A percentile compares a stretch with the other conserved stretches of the same genome.
Conservation (phyloP, 2,329 filamentous ascomycete species). For the Aureobasidium sp. region DNA sequence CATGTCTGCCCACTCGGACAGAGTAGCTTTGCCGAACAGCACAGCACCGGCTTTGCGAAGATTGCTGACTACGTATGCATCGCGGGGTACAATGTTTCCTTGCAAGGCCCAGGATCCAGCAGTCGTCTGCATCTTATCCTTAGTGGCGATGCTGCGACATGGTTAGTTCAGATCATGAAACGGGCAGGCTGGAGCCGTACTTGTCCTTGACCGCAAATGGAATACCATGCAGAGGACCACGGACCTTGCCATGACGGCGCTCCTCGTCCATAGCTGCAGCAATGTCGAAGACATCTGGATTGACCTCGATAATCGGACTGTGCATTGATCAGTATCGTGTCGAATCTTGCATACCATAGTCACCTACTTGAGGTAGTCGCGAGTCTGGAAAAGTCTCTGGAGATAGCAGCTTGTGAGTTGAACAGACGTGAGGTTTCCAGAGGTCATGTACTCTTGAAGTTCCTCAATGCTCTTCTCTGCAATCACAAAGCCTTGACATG, state of each 20-base stretch:
- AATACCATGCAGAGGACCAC: slow-evolving; percentile 65
- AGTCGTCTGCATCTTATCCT: slow-evolving; percentile 65
- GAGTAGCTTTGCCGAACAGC: slow-evolving; percentile 59
- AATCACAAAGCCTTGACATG: slow-evolving; percentile 51
- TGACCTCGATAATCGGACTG: slow-evolving; percentile 51
- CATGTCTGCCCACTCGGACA: slow-evolving; percentile 71
- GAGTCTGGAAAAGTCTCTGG: slow-evolving; percentile 50
- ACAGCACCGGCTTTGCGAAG: slow-evolving; percentile 59
- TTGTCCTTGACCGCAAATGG: slow-evolving; percentile 70
- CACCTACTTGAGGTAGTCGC: slow-evolving; percentile 53
- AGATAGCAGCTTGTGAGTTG: slow-evolving; percentile 56
- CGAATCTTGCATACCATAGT: slow-evolving; percentile 2
- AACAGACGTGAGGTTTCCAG: slow-evolving; percentile 47
- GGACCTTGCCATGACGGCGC: slow-evolving; percentile 44
- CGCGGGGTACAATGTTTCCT: slow-evolving; percentile 57
- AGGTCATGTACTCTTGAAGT: slow-evolving; percentile 50
- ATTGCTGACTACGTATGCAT: slow-evolving; percentile 53
- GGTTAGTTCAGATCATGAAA: background rate
- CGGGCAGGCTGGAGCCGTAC: background rate
- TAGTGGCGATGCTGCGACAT: slow-evolving; percentile 44
- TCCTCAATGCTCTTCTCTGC: slow-evolving; percentile 64
- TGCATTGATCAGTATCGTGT: background rate
- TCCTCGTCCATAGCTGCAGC: slow-evolving; percentile 54
- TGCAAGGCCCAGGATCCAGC: slow-evolving; percentile 60
- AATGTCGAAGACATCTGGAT: slow-evolving; percentile 57